Base-by-base conservation (phyloP, 2,329 filamentous ascomycete species). In the Penicillium hordei region DNA sequence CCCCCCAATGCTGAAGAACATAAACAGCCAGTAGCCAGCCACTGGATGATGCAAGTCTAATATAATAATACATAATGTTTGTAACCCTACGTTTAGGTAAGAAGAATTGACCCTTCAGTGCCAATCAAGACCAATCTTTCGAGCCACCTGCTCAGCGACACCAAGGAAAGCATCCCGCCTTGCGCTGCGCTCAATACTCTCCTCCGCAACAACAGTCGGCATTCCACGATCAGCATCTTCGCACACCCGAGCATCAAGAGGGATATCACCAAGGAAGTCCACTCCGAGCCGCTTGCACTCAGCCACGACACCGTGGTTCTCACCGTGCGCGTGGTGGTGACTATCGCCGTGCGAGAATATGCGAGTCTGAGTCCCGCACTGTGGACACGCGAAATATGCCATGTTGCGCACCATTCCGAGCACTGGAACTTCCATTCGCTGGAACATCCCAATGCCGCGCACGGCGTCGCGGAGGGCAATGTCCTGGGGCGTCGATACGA, bases 391-490 rank as follows among this genome's bases (percentile, higher is more conserved):
- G 71, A 95, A 96, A 38, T 91, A 82, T 8, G 88, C 88, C 92
- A 96, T 96, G 70, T 96, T 96, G 72, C 94, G 89, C 19, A 99
- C 88, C 76, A 97, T 86, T 2, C 94, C 94, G 1, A 97, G 79
- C 52, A 83, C 81, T 3, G 90, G 87, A 6, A 95, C 86, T 55
- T 89, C 80, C 67, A 95, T 90, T 68, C 91, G 93, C 66, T 87
- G 86, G 76, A 97, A 97, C 86, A 99, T 92, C 67, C 91, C 90
- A 62, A 97, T 89, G 3, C 94, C 94, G 67, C 94, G 91, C 21
- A 95, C 83, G 0, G 94, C 93, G 69, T 99, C 94, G 66, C 93
- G 91, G 2, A 97, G 84, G 1, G 93, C 91, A 29, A 99, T 85
- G 51, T 95, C 91, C 73, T 99, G 94, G 2, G 94, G 94, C 0